Evolutionary conservation across 345 rosid genomes (phyloP).

Genomic region (Carallia brachiata): DNA sequence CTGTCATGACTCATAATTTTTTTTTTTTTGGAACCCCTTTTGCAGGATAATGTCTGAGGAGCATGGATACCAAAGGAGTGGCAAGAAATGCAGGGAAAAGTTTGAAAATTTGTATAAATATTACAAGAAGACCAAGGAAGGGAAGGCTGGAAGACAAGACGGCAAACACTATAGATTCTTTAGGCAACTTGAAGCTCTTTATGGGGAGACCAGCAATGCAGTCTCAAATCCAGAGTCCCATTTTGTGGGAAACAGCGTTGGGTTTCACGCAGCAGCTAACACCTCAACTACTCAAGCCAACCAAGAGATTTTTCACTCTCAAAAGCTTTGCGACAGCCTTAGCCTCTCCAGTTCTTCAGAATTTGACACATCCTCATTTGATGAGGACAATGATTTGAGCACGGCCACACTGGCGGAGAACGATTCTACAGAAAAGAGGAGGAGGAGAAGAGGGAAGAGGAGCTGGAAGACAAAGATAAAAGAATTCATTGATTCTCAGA

Average conservation of each 20-base stretch:
- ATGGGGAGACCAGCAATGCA: conserved; percentile 60
- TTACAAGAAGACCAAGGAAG: conserved; percentile 97
- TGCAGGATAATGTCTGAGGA: conserved; percentile 90
- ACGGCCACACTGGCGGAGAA: conserved; percentile 27
- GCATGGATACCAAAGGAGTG: conserved; percentile 92
- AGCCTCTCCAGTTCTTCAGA: conserved; percentile 76
- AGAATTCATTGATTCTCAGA: conserved; percentile 70
- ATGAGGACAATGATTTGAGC: conserved; percentile 42
- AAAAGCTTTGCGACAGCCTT: conserved; percentile 60
- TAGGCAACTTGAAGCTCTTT: conserved; percentile 93
- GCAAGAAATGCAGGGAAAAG: conserved; percentile 98
- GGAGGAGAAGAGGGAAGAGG: conserved; percentile 49
- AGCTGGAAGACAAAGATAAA: conserved; percentile 77
- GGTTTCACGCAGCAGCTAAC: conserved; percentile 34
- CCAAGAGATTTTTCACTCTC: conserved; percentile 32
- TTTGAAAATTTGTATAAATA: conserved; percentile 97
- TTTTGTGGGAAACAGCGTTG: conserved; percentile 32
- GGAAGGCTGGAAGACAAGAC: conserved; percentile 96
- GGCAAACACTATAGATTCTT: conserved; percentile 95
- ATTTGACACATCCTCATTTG: conserved; percentile 59
- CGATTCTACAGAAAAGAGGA: conserved; percentile 47
- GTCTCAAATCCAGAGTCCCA: conserved; percentile 49
- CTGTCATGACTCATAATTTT: neutral
- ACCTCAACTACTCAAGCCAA: conserved; percentile 22
- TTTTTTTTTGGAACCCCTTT: neutral